Base-by-base conservation (phyloP, 1,284 basidiomycete species). In the Lignosus rhinocerotis region DNA sequence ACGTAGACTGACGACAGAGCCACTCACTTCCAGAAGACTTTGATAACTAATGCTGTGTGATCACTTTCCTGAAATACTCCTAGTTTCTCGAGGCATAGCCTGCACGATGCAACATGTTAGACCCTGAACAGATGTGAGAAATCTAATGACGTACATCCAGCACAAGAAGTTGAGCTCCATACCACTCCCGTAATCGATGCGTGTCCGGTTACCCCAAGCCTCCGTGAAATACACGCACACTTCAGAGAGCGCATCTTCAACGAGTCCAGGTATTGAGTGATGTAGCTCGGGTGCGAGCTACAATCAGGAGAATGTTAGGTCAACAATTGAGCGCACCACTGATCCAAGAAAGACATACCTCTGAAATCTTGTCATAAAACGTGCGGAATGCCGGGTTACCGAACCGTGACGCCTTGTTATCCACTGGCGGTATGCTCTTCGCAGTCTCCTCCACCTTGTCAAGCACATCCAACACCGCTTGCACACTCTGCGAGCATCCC, bases 131-230 rank as follows among this genome's bases (percentile, higher is more conserved):
- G 31, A 38, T 16, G 16, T 56, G 12, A 8, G 4, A n/a, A 19
- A 31, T 36, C 3, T 19, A 45, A 34, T 48, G 31, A 56, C 93
- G 69, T 72, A 97, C 94, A 99, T 72, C 96, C 96, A 99, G 69
- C 94, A 98, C 11, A 98, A 66, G 70, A 98, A 99, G 75, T 98
- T 98, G 58, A 99, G 82, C 73, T 99, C 97, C 95, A 98, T 98
- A 2, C 96, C 96, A 69, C 94, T 97, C 9, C 97, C 96, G 74
- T 99, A 99, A 75, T 99, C 97, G 61, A 99, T 96, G 6, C 96
- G 80, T 54, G 90, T 85, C 39, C 90, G 81, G 72, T 93, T 98
- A 0, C 96, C 96, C 96, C 95, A 99, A 21, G 87, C 76, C 70
- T 97, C 92, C 46, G 81, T 78, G 66, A 99, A 91, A 73, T 99